These are phyloP conservation scores for Blastosporella zonata DNA, from an alignment of 1,284 basidiomycete species.

Conservation along the genomic window DNA sequence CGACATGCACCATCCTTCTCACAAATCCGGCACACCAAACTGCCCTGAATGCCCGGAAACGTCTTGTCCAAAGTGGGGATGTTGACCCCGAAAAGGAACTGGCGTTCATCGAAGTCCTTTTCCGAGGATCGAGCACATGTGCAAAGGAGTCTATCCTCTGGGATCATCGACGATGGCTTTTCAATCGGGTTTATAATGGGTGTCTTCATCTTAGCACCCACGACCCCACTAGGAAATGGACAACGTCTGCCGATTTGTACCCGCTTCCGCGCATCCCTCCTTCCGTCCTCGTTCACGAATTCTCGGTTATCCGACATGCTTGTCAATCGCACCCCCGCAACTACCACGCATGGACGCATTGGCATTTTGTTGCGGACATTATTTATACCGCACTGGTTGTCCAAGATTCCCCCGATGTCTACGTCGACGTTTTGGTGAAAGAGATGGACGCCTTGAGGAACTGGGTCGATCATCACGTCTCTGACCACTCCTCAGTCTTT, in stretches of 20 bases:
- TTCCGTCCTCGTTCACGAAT: conserved; percentile 38
- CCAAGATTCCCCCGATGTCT: conserved; percentile 18
- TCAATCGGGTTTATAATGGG: conserved; percentile 31
- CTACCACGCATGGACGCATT: conserved; percentile 66
- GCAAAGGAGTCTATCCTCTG: conserved; percentile 64
- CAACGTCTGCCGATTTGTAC: conserved; percentile 23
- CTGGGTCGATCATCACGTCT: conserved; percentile 61
- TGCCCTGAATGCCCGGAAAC: conserved; percentile 58
- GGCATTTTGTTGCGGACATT: conserved; percentile 42
- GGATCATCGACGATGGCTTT: conserved; percentile 66
- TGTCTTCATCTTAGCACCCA: conserved; percentile 10
- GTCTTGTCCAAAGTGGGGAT: conserved; percentile 36
- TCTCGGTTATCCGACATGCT: conserved; percentile 41
- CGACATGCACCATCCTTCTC: conserved; percentile 51
- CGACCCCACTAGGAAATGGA: conserved; percentile 18
- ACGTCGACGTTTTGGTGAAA: conserved; percentile 31
- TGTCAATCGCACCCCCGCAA: conserved; percentile 63
- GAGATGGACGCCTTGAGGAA: conserved; percentile 35
- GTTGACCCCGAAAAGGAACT: conserved; percentile 46
- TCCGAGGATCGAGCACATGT: conserved; percentile 47
- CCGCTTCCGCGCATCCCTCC: conserved; percentile 31
- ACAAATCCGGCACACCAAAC: conserved; percentile 67
- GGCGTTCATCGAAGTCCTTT: conserved; percentile 41
- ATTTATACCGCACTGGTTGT: conserved; percentile 17
- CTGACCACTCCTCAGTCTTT: conserved; percentile 63